Evolutionary conservation across 2,329 filamentous ascomycete species (phyloP).

Genomic region (Didymella sp.): DNA sequence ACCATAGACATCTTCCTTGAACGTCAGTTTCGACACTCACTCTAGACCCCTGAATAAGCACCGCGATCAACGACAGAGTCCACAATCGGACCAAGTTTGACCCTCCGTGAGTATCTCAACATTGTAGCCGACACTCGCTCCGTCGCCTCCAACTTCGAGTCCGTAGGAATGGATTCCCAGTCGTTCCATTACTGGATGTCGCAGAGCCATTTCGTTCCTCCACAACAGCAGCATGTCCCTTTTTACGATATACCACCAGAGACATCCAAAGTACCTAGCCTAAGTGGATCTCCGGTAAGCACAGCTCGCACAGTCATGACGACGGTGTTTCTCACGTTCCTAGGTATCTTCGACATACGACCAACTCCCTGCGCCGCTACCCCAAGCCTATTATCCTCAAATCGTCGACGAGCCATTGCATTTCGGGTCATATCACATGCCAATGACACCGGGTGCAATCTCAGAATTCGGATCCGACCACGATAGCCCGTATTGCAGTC

Average conservation of each 20-base stretch:
- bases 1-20: conserved; percentile 18
- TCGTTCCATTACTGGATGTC: conserved; percentile 48
- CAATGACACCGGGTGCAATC: conserved; percentile 41
- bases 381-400: conserved; percentile 44
- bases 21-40: conserved; percentile 3
- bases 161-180: conserved; percentile 44
- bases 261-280: conserved; percentile 47
- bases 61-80: not conserved
- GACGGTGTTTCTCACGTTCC: not conserved
- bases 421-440: conserved; percentile 45
- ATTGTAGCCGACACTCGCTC: not conserved
- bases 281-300: conserved; percentile 50
- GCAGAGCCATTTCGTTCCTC: conserved; percentile 44
- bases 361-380: conserved; percentile 42
- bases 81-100: not conserved
- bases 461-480: conserved; percentile 51
- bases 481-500: conserved; percentile 50
- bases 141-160: not conserved
- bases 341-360: conserved; percentile 50
- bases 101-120: conserved; percentile 1
- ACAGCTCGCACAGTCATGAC: not conserved
- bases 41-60: not conserved
- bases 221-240: conserved; percentile 40
- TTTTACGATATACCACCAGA: conserved; percentile 46
- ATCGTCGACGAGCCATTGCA: conserved; percentile 43